phyloP scores from a whole-genome alignment of 352 stramenopile genomes.

The Phytophthora hibernalis region DNA sequence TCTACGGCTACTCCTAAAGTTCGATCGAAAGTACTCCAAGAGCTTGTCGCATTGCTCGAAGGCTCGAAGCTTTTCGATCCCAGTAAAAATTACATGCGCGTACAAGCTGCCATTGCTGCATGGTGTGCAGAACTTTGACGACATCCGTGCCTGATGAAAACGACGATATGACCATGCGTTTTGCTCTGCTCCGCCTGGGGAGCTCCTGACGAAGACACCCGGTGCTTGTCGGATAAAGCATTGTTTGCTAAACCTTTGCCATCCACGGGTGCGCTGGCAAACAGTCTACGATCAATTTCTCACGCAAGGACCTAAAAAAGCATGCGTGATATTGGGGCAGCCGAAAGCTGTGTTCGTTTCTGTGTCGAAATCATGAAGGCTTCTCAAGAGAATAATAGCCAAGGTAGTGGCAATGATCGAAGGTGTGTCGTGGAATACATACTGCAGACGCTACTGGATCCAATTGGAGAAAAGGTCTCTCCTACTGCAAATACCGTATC shows the following conservation, averaged over 20 bases:
- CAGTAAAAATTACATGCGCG: constrained; percentile 66
- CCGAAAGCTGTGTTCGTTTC: constrained; percentile 63
- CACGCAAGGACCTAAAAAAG: constrained; percentile 47
- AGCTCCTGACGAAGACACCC: constrained; percentile 54
- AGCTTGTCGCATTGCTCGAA: constrained; percentile 63
- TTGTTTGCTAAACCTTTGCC: constrained; percentile 59
- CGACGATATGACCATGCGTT: constrained; percentile 56
- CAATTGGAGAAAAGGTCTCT: constrained; percentile 5
- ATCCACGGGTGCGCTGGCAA: constrained; percentile 35
- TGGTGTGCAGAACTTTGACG: constrained; percentile 63
- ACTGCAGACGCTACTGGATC: constrained; percentile 49
- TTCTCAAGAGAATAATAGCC: constrained; percentile 6
- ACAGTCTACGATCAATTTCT: constrained; percentile 36
- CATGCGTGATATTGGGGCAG: constrained; percentile 41
- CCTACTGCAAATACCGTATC: neutral
- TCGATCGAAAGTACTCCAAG: constrained; percentile 47
- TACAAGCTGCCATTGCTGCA: constrained; percentile 61
- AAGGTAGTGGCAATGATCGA: constrained; percentile 34
- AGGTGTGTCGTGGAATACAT: constrained; percentile 58
- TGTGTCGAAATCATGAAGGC: constrained; percentile 56
- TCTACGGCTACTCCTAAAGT: constrained; percentile 33
- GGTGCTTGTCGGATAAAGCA: constrained; percentile 42
- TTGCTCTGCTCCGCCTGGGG: constrained; percentile 62
- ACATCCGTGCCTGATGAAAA: constrained; percentile 17
- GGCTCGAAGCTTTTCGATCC: constrained; percentile 68